Conservation (phyloP, 202 grass and related monocot genomes). For the Bolboschoenoplectus hybrid region DNA sequence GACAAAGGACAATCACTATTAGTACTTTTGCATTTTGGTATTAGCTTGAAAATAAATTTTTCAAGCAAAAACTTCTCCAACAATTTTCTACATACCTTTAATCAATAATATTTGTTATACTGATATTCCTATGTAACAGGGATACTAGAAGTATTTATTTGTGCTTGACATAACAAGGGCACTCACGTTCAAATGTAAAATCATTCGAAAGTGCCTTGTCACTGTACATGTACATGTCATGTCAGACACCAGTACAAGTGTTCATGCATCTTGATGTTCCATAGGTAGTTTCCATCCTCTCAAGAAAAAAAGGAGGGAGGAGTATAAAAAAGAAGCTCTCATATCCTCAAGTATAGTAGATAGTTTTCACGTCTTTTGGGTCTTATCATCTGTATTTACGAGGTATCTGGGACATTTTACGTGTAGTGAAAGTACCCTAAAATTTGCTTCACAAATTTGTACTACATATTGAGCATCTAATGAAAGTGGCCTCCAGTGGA, state of each 20-base stretch:
- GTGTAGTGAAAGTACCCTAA: neutral
- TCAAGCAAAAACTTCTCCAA: neutral
- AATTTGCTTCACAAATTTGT: neutral
- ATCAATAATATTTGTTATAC: neutral
- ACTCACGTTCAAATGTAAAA: slow-evolving; percentile 2
- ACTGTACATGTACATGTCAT: neutral
- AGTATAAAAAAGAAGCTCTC: neutral
- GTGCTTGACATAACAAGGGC: neutral
- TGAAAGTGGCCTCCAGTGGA: neutral
- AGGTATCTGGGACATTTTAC: neutral
- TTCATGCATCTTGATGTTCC: neutral
- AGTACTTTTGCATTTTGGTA: neutral
- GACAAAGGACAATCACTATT: neutral
- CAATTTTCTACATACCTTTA: neutral
- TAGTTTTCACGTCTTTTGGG: neutral
- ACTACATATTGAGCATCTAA: neutral
- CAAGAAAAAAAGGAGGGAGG: neutral
- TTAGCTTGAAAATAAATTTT: neutral
- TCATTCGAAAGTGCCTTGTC: neutral
- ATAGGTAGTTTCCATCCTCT: neutral
- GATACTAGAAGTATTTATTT: neutral
- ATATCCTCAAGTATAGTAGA: neutral
- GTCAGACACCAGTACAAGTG: neutral
- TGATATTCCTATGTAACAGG: neutral
- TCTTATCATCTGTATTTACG: slow-evolving; percentile 11